phyloP scores from a whole-genome alignment of 306 rosid genomes.

The Pyrus communis region DNA sequence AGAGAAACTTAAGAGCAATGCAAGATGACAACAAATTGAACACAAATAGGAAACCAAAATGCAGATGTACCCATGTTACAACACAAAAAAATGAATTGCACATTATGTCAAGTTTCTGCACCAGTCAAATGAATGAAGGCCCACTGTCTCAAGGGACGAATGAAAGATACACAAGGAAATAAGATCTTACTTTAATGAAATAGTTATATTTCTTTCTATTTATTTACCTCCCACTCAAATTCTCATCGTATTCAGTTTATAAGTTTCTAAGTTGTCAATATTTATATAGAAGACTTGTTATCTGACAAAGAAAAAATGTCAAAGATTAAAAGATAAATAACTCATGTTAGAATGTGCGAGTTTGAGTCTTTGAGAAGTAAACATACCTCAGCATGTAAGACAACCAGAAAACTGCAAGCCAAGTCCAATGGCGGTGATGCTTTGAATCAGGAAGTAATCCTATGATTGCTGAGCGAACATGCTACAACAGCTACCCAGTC shows the following conservation, averaged over 20 bases:
- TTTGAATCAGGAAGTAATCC: conserved; percentile 50
- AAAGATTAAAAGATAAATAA: neutral
- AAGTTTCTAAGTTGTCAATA: no score
- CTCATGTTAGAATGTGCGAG: neutral
- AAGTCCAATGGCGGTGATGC: conserved; percentile 51
- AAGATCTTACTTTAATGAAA: neutral
- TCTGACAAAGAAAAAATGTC: no score
- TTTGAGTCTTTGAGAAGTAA: neutral
- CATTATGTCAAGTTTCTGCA: no score
- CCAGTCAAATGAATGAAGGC: no score
- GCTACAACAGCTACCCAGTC: conserved; percentile 69
- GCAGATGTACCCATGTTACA: no score
- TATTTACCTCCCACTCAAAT: neutral
- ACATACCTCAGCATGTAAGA: conserved; percentile 68
- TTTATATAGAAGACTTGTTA: no score
- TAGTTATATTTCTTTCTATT: neutral
- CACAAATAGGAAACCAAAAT: no score
- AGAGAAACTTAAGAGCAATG: neutral
- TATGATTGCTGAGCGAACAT: conserved; percentile 49
- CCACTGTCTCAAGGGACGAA: neutral
- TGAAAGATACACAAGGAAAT: neutral
- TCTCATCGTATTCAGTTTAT: neutral
- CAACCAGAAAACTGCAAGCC: conserved; percentile 76
- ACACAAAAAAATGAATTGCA: no score
- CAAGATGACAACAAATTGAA: neutral